Percentiles rank a stretch among this genome's conserved stretches.
Conservation (phyloP, 345 rosid species). For the Citrus mangshanensis region DNA sequence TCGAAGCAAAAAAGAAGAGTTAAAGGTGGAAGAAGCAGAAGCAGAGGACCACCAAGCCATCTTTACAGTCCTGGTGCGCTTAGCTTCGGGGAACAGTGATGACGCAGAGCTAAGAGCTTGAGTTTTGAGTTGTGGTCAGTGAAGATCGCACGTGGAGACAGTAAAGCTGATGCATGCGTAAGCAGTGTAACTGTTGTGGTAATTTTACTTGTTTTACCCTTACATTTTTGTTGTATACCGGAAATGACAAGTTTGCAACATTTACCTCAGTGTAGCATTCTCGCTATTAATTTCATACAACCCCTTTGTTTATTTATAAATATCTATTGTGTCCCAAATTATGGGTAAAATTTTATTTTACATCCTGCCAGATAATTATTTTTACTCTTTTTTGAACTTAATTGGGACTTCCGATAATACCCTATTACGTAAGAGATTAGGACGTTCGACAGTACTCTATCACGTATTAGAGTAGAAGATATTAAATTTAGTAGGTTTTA, state of each 20-base stretch:
- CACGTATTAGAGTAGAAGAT: too few relatives aligned
- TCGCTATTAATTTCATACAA: not conserved
- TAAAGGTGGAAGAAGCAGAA: not conserved
- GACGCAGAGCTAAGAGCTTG: not conserved
- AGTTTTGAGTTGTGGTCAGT: not conserved
- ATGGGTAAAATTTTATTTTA: too few relatives aligned
- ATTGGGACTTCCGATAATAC: too few relatives aligned
- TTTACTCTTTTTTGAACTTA: too few relatives aligned
- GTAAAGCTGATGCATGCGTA: not conserved
- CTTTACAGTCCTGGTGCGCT: not conserved
- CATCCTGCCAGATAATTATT: too few relatives aligned
- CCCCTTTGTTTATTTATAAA: not conserved
- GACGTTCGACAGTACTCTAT: too few relatives aligned
- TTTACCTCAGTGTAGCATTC: not conserved
- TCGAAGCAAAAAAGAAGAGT: not conserved
- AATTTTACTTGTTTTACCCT: not conserved
- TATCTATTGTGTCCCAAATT: not conserved
- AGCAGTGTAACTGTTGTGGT: not conserved
- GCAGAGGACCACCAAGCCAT: conserved; percentile 13
- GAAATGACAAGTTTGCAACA: not conserved
- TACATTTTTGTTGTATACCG: not conserved
- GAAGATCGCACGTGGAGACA: not conserved
- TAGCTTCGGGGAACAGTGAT: not conserved
- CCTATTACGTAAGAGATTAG: too few relatives aligned
- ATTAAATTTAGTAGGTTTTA: too few relatives aligned